Evolutionary conservation across 2,329 filamentous ascomycete species (phyloP), one percentile per base, ranked within the genome.

Genomic region (Colletotrichum sp.): DNA sequence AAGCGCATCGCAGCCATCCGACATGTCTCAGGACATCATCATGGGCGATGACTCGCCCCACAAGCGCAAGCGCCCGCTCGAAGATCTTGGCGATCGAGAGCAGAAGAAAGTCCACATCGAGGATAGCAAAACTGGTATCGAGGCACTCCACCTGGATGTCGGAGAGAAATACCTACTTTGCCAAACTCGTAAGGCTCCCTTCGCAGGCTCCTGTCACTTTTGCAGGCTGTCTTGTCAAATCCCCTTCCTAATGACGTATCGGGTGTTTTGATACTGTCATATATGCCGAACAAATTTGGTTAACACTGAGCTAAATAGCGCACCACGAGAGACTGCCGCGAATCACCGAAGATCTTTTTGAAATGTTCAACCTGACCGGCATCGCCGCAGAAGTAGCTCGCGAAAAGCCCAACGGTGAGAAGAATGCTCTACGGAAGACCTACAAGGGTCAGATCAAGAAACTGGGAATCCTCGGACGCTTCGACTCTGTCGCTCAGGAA

Each of bases 401-500:
- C 76, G 90, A 90, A 69, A 90, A 92, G 80, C 90, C 91, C 16
- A 92, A 92, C 81, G 92, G 92, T 78, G 90, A 92, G 82, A 93
- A 93, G 86, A 93, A 93, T 80, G 90, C 90, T 77, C 86, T 93
- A 64, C 89, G 92, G 30, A 93, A 93, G 81, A 93, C 91, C 18
- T 93, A 93, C 85, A 93, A 93, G 83, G 91, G 91, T 68, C 90
- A 93, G 78, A 91, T 93, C 81, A 93, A 93, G 85, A 89, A 88
- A 61, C 84, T 93, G 36, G 90, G 90, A 43, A 86, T 93, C 30
- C 89, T 88, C 69, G 92, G 92, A 12, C 89, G 91, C 74, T 93
- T 92, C 78, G 91, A 93, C 78, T 85, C 86, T 5, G 84, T 87
- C 32, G 89, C 88, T 81, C 86, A 87, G 68, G 88, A 89, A n/a